Conservation (phyloP, 805 yeast genomes). For the Barnettozyma populi region DNA sequence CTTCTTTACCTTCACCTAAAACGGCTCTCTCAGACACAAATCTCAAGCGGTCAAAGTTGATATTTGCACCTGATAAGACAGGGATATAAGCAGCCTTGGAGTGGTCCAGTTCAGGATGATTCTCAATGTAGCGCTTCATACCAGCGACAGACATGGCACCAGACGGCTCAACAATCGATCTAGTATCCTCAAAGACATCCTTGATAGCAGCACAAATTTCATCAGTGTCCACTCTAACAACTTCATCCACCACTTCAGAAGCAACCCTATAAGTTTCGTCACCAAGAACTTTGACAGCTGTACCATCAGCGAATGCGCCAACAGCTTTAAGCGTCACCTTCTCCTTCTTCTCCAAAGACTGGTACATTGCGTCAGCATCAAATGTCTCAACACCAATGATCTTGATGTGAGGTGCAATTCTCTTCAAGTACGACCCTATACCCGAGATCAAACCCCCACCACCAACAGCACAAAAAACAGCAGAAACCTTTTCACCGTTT, state of each 20-base stretch:
- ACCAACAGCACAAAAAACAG: constrained; percentile 90
- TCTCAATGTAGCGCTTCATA: constrained; percentile 69
- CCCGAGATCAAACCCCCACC: constrained; percentile 98
- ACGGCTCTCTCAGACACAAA: constrained; percentile 97
- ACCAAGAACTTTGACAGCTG: constrained; percentile 89
- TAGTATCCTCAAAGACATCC: constrained; percentile 92
- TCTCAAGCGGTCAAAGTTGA: constrained; percentile 94
- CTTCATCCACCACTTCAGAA: constrained; percentile 78
- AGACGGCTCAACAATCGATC: constrained; percentile 92
- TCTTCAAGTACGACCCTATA: constrained; percentile 80
- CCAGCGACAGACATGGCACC: constrained; percentile 98
- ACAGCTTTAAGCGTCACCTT: constrained; percentile 61
- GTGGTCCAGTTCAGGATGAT: constrained; percentile 68
- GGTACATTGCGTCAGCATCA: constrained; percentile 91
- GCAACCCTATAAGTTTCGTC: constrained; percentile 86
- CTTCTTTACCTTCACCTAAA: constrained; percentile 97
- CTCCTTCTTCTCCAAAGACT: constrained; percentile 52
- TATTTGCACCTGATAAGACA: constrained; percentile 91
- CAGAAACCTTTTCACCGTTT: constrained; percentile 67
- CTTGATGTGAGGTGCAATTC: constrained; percentile 96
- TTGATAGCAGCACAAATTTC: constrained; percentile 96
- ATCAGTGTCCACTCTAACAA: constrained; percentile 79
- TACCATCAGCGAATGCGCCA: constrained; percentile 98
- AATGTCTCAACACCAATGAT: constrained; percentile 93
- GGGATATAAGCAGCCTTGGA: constrained; percentile 70